Conservation (phyloP, 208 protist species). For the Trichomonas tenax region DNA sequence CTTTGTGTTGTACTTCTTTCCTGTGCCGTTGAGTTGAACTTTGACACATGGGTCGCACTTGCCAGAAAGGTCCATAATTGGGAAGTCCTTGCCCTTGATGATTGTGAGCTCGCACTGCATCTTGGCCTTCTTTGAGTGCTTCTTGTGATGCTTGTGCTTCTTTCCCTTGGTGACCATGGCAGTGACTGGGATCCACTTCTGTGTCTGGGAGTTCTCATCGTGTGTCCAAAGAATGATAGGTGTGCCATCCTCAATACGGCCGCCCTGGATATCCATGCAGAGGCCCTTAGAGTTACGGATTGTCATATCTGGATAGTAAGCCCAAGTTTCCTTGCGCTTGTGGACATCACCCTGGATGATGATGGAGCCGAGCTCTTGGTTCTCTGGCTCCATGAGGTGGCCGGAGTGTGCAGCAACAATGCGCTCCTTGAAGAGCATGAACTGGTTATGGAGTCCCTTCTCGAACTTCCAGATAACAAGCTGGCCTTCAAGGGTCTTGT, state of each 20-base stretch:
- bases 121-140: not conserved
- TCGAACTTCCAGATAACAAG: not conserved
- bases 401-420: not conserved
- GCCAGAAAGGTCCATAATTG: not conserved
- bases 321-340: not conserved
- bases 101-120: not conserved
- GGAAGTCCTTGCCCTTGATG: not conserved
- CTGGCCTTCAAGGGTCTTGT: not conserved
- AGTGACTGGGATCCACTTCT: not conserved
- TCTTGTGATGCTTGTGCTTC: not conserved
- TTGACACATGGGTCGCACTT: not conserved
- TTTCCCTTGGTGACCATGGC: not conserved
- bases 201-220: not conserved
- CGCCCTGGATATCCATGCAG: not conserved
- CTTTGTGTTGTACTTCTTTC: not conserved
- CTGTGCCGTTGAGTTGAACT: not conserved
- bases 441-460: not conserved
- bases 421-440: not conserved
- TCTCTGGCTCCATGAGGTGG: not conserved
- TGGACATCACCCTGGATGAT: not conserved
- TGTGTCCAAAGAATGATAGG: not conserved
- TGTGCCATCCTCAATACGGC: not conserved
- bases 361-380: not conserved
- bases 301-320: not conserved
- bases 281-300: not conserved